These are phyloP conservation scores for Sporothrix brasiliensis DNA, from an alignment of 2,329 filamentous ascomycete species.

Conservation along the genomic window DNA sequence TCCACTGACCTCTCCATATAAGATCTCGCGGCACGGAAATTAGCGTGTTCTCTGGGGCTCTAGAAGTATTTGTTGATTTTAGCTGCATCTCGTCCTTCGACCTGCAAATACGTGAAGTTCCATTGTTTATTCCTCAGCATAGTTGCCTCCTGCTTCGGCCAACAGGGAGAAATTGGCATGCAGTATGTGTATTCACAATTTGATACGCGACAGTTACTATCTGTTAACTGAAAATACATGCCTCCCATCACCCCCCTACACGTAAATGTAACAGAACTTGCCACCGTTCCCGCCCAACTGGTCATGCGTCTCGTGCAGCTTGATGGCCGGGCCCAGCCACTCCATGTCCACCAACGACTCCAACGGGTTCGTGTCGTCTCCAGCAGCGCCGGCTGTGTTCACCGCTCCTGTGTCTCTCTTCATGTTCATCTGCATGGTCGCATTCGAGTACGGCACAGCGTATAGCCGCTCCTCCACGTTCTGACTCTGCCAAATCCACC, in stretches of 20 bases:
- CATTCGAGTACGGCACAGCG: conserved; percentile 38
- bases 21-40: no score
- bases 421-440: conserved; percentile 36
- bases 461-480: conserved; percentile 43
- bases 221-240: background rate
- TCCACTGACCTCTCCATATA: no score
- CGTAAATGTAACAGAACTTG: conserved; percentile 41
- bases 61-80: no score
- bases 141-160: no score
- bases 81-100: no score
- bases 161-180: no score
- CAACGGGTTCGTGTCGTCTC: conserved; percentile 22
- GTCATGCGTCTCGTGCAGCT: conserved; percentile 38
- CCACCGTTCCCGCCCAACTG: conserved; percentile 39
- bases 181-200: no score
- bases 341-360: conserved; percentile 38
- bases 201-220: no score
- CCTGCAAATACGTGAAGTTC: no score
- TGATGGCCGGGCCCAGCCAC: conserved; percentile 38
- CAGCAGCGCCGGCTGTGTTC: no score
- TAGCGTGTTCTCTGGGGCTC: no score
- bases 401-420: background rate
- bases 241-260: conserved; percentile 29
- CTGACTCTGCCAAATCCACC: conserved; percentile 51
- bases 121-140: no score